These are phyloP conservation scores for Antrodiella citrinella DNA, from an alignment of 768 basidiomycete species.

Conservation along the genomic window DNA sequence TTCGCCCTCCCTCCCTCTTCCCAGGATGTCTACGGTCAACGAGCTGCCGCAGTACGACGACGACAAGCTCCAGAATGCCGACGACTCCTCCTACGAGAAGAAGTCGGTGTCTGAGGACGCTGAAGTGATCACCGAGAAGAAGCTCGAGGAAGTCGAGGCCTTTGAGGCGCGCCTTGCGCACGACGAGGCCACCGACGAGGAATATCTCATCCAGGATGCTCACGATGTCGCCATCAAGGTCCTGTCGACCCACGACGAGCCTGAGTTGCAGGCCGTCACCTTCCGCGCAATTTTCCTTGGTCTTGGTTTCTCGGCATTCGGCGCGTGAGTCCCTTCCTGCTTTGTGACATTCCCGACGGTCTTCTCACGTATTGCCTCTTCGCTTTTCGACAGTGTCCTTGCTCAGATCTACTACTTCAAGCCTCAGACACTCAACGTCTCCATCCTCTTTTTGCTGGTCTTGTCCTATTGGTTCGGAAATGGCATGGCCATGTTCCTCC, in stretches of 20 bases:
- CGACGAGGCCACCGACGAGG: conserved; percentile 26
- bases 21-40: not conserved
- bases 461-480: conserved; percentile 45
- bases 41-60: conserved; percentile 5
- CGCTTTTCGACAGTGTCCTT: conserved; percentile 17
- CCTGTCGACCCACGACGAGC: conserved; percentile 28
- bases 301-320: conserved; percentile 48
- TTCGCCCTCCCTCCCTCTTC: conserved; percentile 1
- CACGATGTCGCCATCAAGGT: conserved; percentile 36
- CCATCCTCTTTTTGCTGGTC: conserved; percentile 42
- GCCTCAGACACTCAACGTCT: conserved; percentile 42
- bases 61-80: conserved; percentile 12
- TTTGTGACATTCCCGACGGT: no score
- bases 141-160: conserved; percentile 21
- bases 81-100: conserved; percentile 16
- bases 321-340: conserved; percentile 31
- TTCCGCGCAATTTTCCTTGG: conserved; percentile 52
- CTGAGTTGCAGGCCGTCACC: conserved; percentile 36
- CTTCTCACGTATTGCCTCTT: not conserved
- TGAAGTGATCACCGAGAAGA: conserved; percentile 17
- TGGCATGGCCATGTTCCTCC: conserved; percentile 28
- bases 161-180: conserved; percentile 24
- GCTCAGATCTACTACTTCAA: conserved; percentile 31
- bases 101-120: conserved; percentile 9
- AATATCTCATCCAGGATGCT: conserved; percentile 28